Evolutionary conservation across 306 rosid species (phyloP).

Genomic region (Vigna radiata): DNA sequence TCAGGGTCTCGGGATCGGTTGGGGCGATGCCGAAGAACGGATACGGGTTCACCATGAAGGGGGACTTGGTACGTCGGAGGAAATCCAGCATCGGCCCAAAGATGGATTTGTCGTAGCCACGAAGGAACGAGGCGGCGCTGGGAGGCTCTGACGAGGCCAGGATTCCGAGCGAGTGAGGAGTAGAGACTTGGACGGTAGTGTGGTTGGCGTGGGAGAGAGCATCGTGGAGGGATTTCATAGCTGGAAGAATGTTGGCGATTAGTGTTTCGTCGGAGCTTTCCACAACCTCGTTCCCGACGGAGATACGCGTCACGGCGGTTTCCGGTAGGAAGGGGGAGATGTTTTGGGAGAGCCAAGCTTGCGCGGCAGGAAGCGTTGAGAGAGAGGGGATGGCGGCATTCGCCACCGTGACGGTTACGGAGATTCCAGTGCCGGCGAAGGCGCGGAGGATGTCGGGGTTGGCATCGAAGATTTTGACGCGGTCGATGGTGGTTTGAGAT

Average conservation of each 20-base stretch:
- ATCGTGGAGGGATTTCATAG: conserved; percentile 67
- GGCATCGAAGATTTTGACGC: conserved; percentile 75
- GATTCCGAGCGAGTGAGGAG: conserved; percentile 86
- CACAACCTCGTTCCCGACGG: conserved; percentile 87
- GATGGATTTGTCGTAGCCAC: conserved; percentile 65
- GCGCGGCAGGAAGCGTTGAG: conserved; percentile 63
- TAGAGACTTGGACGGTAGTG: conserved; percentile 59
- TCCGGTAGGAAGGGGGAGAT: conserved; percentile 66
- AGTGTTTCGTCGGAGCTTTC: conserved; percentile 81
- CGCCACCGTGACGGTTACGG: conserved; percentile 64
- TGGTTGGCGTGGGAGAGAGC: conserved; percentile 64
- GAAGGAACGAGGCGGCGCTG: conserved; percentile 65
- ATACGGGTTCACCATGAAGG: conserved; percentile 83
- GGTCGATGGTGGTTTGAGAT: conserved; percentile 74
- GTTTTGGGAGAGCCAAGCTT: conserved; percentile 65
- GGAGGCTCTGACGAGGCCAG: conserved; percentile 74
- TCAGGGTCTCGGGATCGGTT: conserved; percentile 41
- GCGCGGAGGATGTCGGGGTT: conserved; percentile 71
- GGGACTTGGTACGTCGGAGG: conserved; percentile 65
- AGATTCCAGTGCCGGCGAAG: conserved; percentile 68
- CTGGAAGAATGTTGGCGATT: conserved; percentile 73
- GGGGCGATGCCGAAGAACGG: conserved; percentile 72
- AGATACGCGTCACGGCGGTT: conserved; percentile 65
- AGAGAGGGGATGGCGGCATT: conserved; percentile 76
- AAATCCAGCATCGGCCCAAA: conserved; percentile 76